Evolutionary conservation across 345 rosid species (phyloP).

Genomic region (Isatis tinctoria): DNA sequence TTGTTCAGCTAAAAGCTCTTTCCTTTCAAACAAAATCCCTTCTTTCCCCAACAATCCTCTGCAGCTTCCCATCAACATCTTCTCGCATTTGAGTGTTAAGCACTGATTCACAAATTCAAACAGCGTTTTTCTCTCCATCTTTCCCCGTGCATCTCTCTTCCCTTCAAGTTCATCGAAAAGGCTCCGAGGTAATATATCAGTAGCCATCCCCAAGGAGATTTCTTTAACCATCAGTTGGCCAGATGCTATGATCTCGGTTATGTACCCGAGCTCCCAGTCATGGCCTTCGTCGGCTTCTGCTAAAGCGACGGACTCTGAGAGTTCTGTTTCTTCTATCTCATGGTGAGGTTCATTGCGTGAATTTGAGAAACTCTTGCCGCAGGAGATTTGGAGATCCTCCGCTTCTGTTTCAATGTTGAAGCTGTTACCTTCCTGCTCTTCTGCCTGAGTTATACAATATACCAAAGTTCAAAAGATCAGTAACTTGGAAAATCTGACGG

Average conservation of each 20-base stretch:
- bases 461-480: neutral
- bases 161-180: conserved; percentile 15
- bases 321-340: conserved; percentile 30
- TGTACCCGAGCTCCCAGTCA: conserved; percentile 56
- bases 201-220: conserved; percentile 36
- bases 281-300: conserved; percentile 31
- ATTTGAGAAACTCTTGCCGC: conserved; percentile 36
- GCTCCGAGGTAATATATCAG: conserved; percentile 40
- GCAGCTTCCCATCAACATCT: conserved; percentile 36
- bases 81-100: conserved; percentile 36
- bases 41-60: conserved; percentile 38
- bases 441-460: conserved; percentile 22
- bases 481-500: neutral
- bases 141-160: conserved; percentile 22
- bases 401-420: conserved; percentile 29
- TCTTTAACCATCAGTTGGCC: conserved; percentile 42
- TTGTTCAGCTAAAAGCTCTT: conserved; percentile 50
- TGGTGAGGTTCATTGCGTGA: conserved; percentile 7
- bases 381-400: conserved; percentile 30
- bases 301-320: conserved; percentile 31
- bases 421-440: conserved; percentile 44
- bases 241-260: conserved; percentile 43
- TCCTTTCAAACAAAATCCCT: conserved; percentile 30
- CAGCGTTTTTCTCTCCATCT: conserved; percentile 40
- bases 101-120: conserved; percentile 59